Evolutionary conservation across 352 stramenopile genomes (phyloP).

Genomic region (Phytophthora capsici): DNA sequence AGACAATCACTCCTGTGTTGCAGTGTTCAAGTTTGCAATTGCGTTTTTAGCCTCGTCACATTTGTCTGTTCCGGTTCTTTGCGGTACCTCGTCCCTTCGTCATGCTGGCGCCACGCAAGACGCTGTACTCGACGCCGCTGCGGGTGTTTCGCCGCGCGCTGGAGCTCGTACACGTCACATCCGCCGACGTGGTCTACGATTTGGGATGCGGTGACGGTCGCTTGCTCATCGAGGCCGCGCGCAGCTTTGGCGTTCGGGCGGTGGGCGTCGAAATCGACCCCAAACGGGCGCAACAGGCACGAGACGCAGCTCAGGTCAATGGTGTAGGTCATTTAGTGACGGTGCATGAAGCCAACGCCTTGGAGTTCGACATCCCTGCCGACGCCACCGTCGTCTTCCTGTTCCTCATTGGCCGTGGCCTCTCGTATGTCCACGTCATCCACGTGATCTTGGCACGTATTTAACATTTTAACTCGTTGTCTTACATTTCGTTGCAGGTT

Average conservation of each 20-base stretch:
- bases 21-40: neutral
- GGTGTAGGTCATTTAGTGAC: constrained; percentile 62
- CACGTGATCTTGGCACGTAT: constrained; percentile 1
- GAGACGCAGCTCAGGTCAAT: constrained; percentile 20
- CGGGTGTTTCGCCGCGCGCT: constrained; percentile 65
- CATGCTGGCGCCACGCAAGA: constrained; percentile 84
- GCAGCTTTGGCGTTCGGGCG: constrained; percentile 50
- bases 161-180: constrained; percentile 45
- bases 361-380: constrained; percentile 65
- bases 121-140: constrained; percentile 80
- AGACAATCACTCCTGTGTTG: neutral
- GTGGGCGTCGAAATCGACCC: constrained; percentile 76
- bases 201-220: constrained; percentile 82
- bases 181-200: constrained; percentile 73
- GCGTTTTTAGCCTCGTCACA: constrained; percentile 18
- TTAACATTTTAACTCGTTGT: constrained; percentile 6
- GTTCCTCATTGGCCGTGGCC: constrained; percentile 78
- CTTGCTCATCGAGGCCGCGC: constrained; percentile 67
- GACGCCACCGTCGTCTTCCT: constrained; percentile 81
- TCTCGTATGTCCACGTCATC: constrained; percentile 58
- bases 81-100: constrained; percentile 10
- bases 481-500: constrained; percentile 38
- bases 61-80: constrained; percentile 26
- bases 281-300: constrained; percentile 43
- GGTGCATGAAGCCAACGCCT: constrained; percentile 71